These are phyloP conservation scores for Globisporangium heterothallicum DNA, from an alignment of 352 stramenopile genomes.

Conservation along the genomic window DNA sequence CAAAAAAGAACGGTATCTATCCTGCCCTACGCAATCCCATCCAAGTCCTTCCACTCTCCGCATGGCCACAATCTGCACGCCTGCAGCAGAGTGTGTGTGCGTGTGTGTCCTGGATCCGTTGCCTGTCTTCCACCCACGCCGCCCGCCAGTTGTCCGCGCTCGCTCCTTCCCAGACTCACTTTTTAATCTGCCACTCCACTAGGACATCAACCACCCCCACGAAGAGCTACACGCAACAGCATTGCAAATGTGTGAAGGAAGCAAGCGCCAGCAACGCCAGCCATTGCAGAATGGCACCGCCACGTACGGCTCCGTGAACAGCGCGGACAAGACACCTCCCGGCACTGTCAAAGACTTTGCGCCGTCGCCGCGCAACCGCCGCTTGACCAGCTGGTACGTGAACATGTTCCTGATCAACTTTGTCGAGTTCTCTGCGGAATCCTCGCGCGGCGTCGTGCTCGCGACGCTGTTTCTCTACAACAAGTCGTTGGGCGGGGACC, in stretches of 20 bases:
- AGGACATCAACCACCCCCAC: neutral
- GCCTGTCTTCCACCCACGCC: no score
- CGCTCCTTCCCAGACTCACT: constrained; percentile 6
- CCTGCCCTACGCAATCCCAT: no score
- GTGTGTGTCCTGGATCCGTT: no score
- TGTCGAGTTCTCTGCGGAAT: constrained; percentile 78
- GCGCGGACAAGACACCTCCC: neutral
- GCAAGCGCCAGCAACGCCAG: constrained; percentile 11
- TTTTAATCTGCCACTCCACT: constrained; percentile 8
- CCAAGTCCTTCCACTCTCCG: no score
- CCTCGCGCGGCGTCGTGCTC: constrained; percentile 69
- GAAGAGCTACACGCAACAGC: neutral
- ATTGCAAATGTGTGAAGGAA: constrained; percentile 4
- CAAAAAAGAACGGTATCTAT: no score
- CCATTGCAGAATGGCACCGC: neutral
- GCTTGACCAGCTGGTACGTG: constrained; percentile 57
- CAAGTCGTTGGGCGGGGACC: constrained; percentile 66
- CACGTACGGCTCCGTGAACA: constrained; percentile 29
- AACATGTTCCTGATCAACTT: constrained; percentile 85
- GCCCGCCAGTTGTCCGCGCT: no score
- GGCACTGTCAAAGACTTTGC: constrained; percentile 29
- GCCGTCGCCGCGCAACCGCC: constrained; percentile 33
- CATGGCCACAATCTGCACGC: no score
- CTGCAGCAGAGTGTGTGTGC: no score
- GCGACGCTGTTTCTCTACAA: constrained; percentile 82